A percentile compares a stretch with the other conserved stretches of the same genome.
Conservation (phyloP, 805 yeast genomes). For the Torulaspora delbrueckii region DNA sequence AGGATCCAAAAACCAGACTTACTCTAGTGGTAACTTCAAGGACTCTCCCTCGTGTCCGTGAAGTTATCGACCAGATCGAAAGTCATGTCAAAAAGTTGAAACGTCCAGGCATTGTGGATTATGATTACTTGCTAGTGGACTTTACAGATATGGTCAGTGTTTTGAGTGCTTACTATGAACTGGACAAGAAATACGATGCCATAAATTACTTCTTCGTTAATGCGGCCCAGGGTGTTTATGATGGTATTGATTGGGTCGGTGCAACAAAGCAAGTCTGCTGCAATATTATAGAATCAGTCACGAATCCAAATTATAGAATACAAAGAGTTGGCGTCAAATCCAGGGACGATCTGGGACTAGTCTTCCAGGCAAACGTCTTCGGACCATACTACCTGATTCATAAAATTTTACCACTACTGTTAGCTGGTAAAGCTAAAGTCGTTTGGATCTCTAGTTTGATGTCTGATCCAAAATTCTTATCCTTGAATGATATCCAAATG, state of each 20-base stretch:
- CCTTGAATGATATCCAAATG: slow-evolving; percentile 71
- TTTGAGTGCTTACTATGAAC: slow-evolving; percentile 65
- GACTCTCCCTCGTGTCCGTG: slow-evolving; percentile 77
- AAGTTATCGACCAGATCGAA: slow-evolving; percentile 58
- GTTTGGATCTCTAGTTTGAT: slow-evolving; percentile 85
- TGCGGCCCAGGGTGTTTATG: slow-evolving; percentile 85
- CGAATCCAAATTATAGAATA: slow-evolving; percentile 79
- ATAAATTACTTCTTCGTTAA: slow-evolving; percentile 79
- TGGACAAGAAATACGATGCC: slow-evolving; percentile 55
- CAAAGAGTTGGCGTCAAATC: slow-evolving; percentile 77
- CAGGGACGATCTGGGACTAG: slow-evolving; percentile 74
- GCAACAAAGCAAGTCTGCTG: slow-evolving; percentile 64
- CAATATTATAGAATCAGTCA: slow-evolving; percentile 76
- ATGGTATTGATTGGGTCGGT: slow-evolving; percentile 79
- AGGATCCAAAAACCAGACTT: slow-evolving; percentile 50
- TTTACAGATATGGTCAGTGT: slow-evolving; percentile 86
- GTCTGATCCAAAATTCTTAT: slow-evolving; percentile 69
- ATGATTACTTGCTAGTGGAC: slow-evolving; percentile 86
- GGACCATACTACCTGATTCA: slow-evolving; percentile 87
- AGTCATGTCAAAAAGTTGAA: slow-evolving; percentile 37
- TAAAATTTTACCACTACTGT: slow-evolving; percentile 52
- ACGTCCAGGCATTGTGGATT: slow-evolving; percentile 63
- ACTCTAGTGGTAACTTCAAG: slow-evolving; percentile 88
- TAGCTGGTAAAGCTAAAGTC: slow-evolving; percentile 54
- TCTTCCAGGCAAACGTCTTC: slow-evolving; percentile 94